Conservation (phyloP, 176 grass and related monocot species). For the Triticum monococcum region DNA sequence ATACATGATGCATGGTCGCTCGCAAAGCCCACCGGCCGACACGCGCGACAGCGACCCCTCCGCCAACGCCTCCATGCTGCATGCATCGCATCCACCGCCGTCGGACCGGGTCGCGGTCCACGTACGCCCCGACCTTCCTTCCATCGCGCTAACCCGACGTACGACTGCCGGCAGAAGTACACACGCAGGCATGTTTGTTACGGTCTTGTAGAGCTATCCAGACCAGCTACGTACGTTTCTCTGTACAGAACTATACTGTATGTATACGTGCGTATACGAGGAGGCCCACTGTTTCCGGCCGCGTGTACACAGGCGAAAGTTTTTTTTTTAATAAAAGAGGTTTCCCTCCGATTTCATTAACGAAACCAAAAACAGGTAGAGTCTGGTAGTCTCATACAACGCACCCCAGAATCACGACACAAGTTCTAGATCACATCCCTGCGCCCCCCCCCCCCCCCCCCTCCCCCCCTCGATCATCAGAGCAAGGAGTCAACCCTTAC, state of each 20-base stretch:
- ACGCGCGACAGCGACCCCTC: slow-evolving; percentile 8
- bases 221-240: not conserved
- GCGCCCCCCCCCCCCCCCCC: no score
- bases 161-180: no score
- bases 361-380: no score
- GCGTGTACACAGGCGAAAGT: not conserved
- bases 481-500: no score
- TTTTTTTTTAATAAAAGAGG: no score
- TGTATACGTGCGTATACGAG: not conserved
- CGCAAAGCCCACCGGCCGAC: not conserved
- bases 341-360: no score
- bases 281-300: not conserved
- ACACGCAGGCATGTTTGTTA: not conserved
- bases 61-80: not conserved
- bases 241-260: no score
- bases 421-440: no score
- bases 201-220: not conserved
- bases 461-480: no score
- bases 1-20: not conserved
- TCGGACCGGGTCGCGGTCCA: not conserved
- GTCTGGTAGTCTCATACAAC: no score
- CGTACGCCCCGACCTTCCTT: not conserved
- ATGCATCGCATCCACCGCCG: not conserved
- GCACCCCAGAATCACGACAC: no score
- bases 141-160: not conserved